These are phyloP conservation scores for Colletotrichum godetiae DNA, from an alignment of 2,329 filamentous ascomycete genomes.

Conservation along the genomic window DNA sequence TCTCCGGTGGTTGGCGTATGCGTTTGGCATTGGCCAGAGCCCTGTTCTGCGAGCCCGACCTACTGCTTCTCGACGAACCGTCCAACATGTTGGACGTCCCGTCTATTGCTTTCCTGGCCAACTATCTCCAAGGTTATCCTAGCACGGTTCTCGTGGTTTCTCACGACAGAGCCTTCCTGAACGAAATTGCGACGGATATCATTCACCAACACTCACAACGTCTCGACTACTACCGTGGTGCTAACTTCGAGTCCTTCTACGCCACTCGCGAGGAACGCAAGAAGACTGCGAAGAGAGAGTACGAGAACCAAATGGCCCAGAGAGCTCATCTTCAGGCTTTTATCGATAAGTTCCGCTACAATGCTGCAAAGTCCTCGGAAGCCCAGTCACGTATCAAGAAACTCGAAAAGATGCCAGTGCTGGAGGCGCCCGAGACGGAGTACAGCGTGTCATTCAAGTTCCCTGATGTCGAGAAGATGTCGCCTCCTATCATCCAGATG, in stretches of 20 bases:
- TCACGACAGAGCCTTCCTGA: conserved; percentile 98
- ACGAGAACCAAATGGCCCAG: conserved; percentile 97
- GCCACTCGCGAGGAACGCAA: conserved; percentile 96
- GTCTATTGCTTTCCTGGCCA: conserved; percentile 98
- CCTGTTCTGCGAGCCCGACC: conserved; percentile 96
- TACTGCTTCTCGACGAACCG: conserved; percentile 96
- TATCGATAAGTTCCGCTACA: conserved; percentile 99
- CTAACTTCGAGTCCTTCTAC: conserved; percentile 98
- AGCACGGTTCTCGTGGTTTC: conserved; percentile 96
- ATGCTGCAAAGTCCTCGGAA: conserved; percentile 97
- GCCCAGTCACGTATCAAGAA: conserved; percentile 99
- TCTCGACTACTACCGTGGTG: conserved; percentile 97
- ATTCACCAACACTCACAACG: conserved; percentile 98
- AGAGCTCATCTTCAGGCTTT: conserved; percentile 95
- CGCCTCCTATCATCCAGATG: conserved; percentile 98
- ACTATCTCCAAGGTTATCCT: conserved; percentile 93
- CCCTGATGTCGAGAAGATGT: conserved; percentile 96
- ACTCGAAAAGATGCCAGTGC: conserved; percentile 93
- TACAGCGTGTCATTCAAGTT: conserved; percentile 98
- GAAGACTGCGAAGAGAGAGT: conserved; percentile 96
- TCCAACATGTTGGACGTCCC: conserved; percentile 99
- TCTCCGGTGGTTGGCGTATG: conserved; percentile 99
- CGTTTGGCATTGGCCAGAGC: conserved; percentile 93
- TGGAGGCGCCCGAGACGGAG: conserved; percentile 90
- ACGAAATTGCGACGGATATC: conserved; percentile 99